These are phyloP conservation scores for Beauveria bassiana DNA, from an alignment of 2,329 filamentous ascomycete genomes.

Conservation along the genomic window DNA sequence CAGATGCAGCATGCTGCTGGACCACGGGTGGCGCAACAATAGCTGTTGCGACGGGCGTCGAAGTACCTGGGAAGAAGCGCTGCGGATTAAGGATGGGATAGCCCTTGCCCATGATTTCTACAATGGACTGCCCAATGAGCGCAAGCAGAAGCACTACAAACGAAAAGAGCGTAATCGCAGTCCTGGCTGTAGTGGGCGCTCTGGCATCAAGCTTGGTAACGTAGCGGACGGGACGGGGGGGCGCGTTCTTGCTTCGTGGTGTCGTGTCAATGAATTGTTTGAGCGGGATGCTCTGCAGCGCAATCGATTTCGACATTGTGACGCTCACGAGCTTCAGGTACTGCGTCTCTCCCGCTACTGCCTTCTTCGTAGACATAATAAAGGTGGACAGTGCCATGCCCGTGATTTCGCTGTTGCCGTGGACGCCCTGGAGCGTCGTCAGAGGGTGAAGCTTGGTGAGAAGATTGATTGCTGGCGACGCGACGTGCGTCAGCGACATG, in stretches of 20 bases:
- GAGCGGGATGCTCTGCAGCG: conserved; percentile 73
- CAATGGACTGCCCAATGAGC: conserved; percentile 53
- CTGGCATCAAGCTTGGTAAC: conserved; percentile 56
- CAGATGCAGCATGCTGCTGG: conserved; percentile 4
- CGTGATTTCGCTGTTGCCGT: conserved; percentile 49
- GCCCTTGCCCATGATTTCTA: conserved; percentile 53
- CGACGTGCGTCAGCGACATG: conserved; percentile 65
- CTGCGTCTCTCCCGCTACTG: conserved; percentile 16
- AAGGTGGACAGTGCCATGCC: conserved; percentile 52
- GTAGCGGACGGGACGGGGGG: conserved; percentile 55
- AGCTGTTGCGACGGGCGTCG: conserved; percentile 17
- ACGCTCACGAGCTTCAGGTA: conserved; percentile 70
- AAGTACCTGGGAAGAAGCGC: conserved; percentile 40
- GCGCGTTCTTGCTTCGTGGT: conserved; percentile 26
- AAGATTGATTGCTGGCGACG: conserved; percentile 37
- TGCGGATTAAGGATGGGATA: conserved; percentile 47
- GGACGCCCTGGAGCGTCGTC: conserved; percentile 44
- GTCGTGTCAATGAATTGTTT: conserved; percentile 33
- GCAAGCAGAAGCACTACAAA: conserved; percentile 54
- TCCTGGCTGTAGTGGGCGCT: conserved; percentile 37
- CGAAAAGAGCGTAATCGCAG: conserved; percentile 45
- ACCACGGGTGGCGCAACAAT: conserved; percentile 14
- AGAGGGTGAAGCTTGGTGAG: conserved; percentile 46
- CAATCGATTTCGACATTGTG: conserved; percentile 70
- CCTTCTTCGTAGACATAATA: conserved; percentile 24